Conservation (phyloP, 495 filamentous ascomycete species). For the Podospora australis region DNA sequence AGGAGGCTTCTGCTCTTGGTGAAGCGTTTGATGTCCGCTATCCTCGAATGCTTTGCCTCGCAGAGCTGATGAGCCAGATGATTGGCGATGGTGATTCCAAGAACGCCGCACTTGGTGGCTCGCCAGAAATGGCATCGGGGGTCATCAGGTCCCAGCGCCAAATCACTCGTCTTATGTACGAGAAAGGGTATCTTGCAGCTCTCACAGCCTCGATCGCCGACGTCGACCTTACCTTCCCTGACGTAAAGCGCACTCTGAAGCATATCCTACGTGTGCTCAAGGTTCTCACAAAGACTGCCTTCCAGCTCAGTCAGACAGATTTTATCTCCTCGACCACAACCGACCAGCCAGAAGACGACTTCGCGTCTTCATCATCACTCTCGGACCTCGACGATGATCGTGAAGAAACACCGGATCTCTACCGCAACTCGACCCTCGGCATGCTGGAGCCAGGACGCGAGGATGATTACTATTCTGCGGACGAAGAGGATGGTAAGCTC, state of each 20-base stretch:
- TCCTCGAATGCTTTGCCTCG: slow-evolving; percentile 71
- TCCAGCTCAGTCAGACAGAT: slow-evolving; percentile 74
- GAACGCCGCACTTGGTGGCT: slow-evolving; percentile 31
- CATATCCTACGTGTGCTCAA: slow-evolving; percentile 88
- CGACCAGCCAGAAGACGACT: slow-evolving; percentile 77
- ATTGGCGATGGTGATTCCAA: slow-evolving; percentile 66
- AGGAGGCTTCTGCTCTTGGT: slow-evolving; percentile 70
- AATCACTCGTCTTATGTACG: slow-evolving; percentile 91
- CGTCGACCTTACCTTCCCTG: slow-evolving; percentile 90
- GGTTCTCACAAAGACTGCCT: slow-evolving; percentile 78
- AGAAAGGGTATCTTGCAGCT: slow-evolving; percentile 86
- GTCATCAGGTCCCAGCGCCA: slow-evolving; percentile 54
- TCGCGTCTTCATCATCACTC: slow-evolving; percentile 81
- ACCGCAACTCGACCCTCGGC: slow-evolving; percentile 90
- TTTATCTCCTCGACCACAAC: slow-evolving; percentile 56
- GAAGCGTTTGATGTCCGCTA: slow-evolving; percentile 86
- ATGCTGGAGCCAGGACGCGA: slow-evolving; percentile 84
- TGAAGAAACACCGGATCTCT: slow-evolving; percentile 95
- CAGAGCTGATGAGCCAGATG: slow-evolving; percentile 90
- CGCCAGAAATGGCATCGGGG: slow-evolving; percentile 30
- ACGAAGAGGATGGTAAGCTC: slow-evolving; percentile 53
- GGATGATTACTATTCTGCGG: slow-evolving; percentile 68
- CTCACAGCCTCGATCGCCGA: slow-evolving; percentile 91
- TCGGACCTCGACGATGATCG: slow-evolving; percentile 82
- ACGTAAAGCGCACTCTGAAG: slow-evolving; percentile 88